Percentiles rank a stretch among this genome's conserved stretches.
Conservation (phyloP, 768 basidiomycete species). For the Psilocybe azurescens region DNA sequence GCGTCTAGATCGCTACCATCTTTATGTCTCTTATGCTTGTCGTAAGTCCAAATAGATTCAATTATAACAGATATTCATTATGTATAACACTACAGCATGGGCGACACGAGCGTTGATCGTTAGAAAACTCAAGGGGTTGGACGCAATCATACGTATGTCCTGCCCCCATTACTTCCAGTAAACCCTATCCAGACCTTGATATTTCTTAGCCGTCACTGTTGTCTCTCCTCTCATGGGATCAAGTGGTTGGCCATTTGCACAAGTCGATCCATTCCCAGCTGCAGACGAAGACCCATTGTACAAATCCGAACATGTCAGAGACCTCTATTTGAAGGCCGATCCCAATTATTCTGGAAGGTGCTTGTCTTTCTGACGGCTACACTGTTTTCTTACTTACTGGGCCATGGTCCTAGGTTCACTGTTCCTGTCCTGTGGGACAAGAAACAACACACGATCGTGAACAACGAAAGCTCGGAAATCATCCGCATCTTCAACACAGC, state of each 20-base stretch:
- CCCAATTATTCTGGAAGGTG: conserved; percentile 75
- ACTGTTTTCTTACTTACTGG: background rate
- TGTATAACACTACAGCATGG: conserved; percentile 73
- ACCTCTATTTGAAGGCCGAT: conserved; percentile 82
- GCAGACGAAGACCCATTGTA: conserved; percentile 81
- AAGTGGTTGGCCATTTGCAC: conserved; percentile 89
- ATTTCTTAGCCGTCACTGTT: conserved; percentile 65
- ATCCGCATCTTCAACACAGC: conserved; percentile 91
- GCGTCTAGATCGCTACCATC: too few relatives aligned
- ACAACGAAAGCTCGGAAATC: conserved; percentile 95
- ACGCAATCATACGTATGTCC: conserved; percentile 76
- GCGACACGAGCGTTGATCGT: conserved; percentile 90
- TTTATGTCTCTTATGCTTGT: conserved; percentile 88
- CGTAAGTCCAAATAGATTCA: conserved; percentile 67
- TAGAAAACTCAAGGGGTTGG: conserved; percentile 90
- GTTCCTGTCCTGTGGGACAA: conserved; percentile 95
- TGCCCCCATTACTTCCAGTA: background rate
- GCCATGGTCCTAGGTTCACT: conserved; percentile 66
- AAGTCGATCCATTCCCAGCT: conserved; percentile 67
- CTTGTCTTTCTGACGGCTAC: conserved; percentile 9
- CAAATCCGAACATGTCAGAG: conserved; percentile 73
- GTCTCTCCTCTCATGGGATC: conserved; percentile 89
- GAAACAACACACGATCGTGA: conserved; percentile 85
- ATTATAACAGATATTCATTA: too few relatives aligned
- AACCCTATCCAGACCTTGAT: conserved; percentile 5